Base-by-base conservation (phyloP, 179 eudicot genomes). In the Pouteria campechiana region DNA sequence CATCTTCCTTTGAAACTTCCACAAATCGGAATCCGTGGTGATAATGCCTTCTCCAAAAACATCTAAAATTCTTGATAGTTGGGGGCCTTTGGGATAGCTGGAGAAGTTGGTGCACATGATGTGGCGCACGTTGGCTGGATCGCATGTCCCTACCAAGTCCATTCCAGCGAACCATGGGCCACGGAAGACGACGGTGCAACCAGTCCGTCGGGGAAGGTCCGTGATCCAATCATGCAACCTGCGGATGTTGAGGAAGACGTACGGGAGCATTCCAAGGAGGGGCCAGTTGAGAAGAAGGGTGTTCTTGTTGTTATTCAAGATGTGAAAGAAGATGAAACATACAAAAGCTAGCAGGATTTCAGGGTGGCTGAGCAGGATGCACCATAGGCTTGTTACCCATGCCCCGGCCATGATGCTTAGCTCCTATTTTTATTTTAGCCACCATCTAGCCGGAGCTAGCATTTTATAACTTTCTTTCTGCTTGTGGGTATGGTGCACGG, bases 211-310 rank as follows among this genome's bases (percentile, higher is more conserved):
- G 1, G 67, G 25, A 17, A 61, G 5, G 0, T 50, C 33, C 3
- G 54, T 37, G 48, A 36, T 39, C 23, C 60, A 49, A 2, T 57
- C 55, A 3, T 72, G 82, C 33, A 61, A 3, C 1, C 64, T 52
- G n/a, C 41, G 57, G 17, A 59, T 22, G 32, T 64, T 54, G 12
- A 47, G 13, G 14, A 64, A 34, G 25, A 75, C 53, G 18, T 37
- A 22, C 4, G 78, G 82, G 7, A 67, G 17, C 75, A 55, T 72
- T 15, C 82, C 78, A 3, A 75, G 21, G 38, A 72, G 14, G 5
- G 82, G 78, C 78, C 75, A 75, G 45, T 68, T 70, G 48, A 53
- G n/a, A 17, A 74, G 77, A 41, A 51, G 13, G 39, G 69, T 61
- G 45, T 43, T 14, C 23, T 9, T 18, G 47, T 9, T 17, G 25